Base-by-base conservation (phyloP, 176 grass and related monocot genomes). In the Bothriochloa decipiens region DNA sequence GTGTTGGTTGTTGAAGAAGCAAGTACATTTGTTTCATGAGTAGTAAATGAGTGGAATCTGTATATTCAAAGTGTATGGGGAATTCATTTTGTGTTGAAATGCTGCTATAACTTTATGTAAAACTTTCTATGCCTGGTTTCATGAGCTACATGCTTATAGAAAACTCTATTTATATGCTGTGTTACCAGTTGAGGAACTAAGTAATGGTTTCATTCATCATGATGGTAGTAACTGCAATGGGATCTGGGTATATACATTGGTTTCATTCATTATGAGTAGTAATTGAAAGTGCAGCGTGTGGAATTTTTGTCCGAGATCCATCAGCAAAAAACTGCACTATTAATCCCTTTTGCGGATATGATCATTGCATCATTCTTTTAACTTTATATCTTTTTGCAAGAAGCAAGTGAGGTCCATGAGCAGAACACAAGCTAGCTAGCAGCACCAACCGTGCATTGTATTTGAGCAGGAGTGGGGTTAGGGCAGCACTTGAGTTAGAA, bases 321-420 rank as follows among this genome's bases (percentile, higher is more conserved):
- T 42, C 62, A 12, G 61, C 43, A 68, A 76, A 68, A 76, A 53
- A 53, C 28, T 50, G 36, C 22, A 70, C 41, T 15, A n/a, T 45
- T 71, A 64, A 76, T 70, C n/a, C 69, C 46, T 26, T 27, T 63
- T 32, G 22, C 29, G 0, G 11, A 50, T n/a, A 50, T 53, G 65
- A 43, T 81, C 43, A 71, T 6, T 65, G 11, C 43, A 50, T 57
- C 45, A 78, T 82, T 47, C 6, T 49, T 72, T 45, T 72, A 3
- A 3, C 29, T 32, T 1, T n/a, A 5, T n/a, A 27, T 77, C 36
- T 43, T 20, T 58, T 53, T 82, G 73, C 35, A 3, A 36, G 65
- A 65, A 53, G 23, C 78, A 82, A 55, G 83, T 86, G 67, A 53
- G 49, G 42, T 28, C 79, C 88, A 86, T 77, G 79, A 78, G 20